Base-by-base conservation (phyloP, 1,284 basidiomycete species). In the Cutaneotrichosporon curvatum region DNA sequence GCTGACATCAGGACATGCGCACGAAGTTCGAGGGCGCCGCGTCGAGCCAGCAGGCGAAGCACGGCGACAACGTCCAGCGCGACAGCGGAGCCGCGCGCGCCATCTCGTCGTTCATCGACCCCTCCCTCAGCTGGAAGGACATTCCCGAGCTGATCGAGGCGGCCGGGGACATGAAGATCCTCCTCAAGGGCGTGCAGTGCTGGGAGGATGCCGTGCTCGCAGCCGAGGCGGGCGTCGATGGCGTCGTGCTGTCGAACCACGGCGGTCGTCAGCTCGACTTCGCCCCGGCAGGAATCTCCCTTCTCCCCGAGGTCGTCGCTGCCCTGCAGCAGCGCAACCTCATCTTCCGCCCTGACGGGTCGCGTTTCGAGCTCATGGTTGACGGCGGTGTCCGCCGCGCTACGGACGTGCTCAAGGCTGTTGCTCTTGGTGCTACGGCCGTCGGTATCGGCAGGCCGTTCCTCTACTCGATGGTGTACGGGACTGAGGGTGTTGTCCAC, bases 91-190 rank as follows among this genome's bases (percentile, higher is more conserved):
- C 89, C 4, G 91, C 92, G 2, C 77, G 90, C 50, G 91, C 92
- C n/a, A 96, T 97, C 60, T 68, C 91, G 79, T 86, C 85, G 4
- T 96, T 96, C 73, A 96, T 97, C 59, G 92, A 97, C 68, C 87
- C 92, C 0, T 79, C 81, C 6, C 74, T 96, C 46, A 79, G 79
- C 53, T 96, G 92, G 92, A 78, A 79, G 32, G 91, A 97, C 64
- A 73, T 96, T 30, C 72, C 79, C 6, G 94, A 89, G 81, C 88
- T 97, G 72, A 83, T 83, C 70, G 81, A 79, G 56, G 89, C 94
- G 53, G 94, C 92, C 1, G 84, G 82, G 59, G 60, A 55, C 18
- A 89, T 95, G 86, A 89, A 91, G 14, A 74, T 97, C 48, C 81
- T 95, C 50, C 75, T 96, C 43, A 97, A 96, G 70, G 89, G 91